Evolutionary conservation across 83 land plant species (phyloP).

Genomic region (Diphasiastrum complanatum): DNA sequence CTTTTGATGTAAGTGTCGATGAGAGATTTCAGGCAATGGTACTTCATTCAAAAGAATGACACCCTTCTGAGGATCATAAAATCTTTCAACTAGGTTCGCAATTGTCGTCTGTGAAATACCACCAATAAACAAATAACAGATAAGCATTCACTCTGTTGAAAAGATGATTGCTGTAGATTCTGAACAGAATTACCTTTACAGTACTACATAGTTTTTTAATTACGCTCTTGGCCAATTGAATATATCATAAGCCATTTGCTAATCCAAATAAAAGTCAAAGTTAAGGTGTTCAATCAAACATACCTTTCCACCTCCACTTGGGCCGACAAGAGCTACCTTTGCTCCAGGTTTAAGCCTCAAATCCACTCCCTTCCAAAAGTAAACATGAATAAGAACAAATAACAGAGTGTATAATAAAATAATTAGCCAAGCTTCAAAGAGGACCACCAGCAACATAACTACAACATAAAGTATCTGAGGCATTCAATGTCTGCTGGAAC

Average conservation of each 20-base stretch:
- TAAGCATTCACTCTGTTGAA: neutral
- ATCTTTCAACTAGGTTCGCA: slow-evolving; percentile 90
- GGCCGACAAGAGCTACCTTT: slow-evolving; percentile 97
- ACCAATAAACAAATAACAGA: neutral
- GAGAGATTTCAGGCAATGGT: slow-evolving; percentile 74
- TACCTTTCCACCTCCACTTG: slow-evolving; percentile 99
- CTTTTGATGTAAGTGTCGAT: slow-evolving; percentile 80
- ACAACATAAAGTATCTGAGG: too few species aligned
- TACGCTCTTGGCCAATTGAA: too few species aligned
- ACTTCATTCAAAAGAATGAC: slow-evolving; percentile 72
- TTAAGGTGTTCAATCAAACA: neutral
- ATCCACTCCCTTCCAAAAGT: slow-evolving; percentile 65
- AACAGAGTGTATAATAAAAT: neutral
- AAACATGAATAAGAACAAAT: neutral
- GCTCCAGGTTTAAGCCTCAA: slow-evolving; percentile 76
- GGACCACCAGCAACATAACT: too few species aligned
- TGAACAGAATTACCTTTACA: neutral
- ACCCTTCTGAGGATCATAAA: slow-evolving; percentile 92
- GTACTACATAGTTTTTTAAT: too few species aligned
- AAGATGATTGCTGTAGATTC: neutral
- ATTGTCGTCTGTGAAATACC: slow-evolving; percentile 79
- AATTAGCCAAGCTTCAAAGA: too few species aligned
- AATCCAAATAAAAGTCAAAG: neutral
- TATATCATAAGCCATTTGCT: too few species aligned
- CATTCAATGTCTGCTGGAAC: too few species aligned